Evolutionary conservation across 2,329 filamentous ascomycete genomes (phyloP), one percentile per base, ranked within the genome.

Genomic region (Beauveria caledonica): DNA sequence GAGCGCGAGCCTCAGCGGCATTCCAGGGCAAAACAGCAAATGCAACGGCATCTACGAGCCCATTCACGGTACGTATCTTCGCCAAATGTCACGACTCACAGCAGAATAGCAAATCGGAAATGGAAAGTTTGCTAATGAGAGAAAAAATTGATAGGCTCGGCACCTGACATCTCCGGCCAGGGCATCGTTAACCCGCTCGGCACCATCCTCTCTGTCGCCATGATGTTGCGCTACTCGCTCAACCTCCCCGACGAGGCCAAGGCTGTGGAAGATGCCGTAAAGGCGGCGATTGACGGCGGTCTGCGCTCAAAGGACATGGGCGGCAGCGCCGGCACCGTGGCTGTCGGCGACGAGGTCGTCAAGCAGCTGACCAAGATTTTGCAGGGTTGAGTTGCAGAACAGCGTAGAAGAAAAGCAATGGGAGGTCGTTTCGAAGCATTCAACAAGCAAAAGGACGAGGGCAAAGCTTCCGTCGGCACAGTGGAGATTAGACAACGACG

Each of bases 11-110:
- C 78, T 97, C 72, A 89, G 87, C 65, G 90, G 89, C 45, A 86
- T 96, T 62, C 93, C 93, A 0, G 91, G 95, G 73, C 90, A 90
- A 60, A 89, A 91, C 80, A 83, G 80, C 68, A 87, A 84, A 73
- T 90, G 92, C 71, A 96, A 95, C 72, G 93, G 92, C 68, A 96
- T 97, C 70, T 99, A 96, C 73, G 93, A 97, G 81, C 93, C 93
- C 27, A 97, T 99, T 68, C 93, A 99, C 74, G 92, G 90, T 33
- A 33, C 13, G 29, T 13, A 13, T 36, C 33, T 36, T 36, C 1
- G 5, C 33, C 11, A 5, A 36, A 2, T 5, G 11, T 36, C 11
- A 36, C 11, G 11, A 13, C 33, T 15, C 33, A 15, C 1, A 15
- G 13, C 13, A 36, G 5, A 6, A 13, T 3, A 10, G 2, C 5